phyloP scores from a whole-genome alignment of 768 basidiomycete species.

The Epithele typhae region DNA sequence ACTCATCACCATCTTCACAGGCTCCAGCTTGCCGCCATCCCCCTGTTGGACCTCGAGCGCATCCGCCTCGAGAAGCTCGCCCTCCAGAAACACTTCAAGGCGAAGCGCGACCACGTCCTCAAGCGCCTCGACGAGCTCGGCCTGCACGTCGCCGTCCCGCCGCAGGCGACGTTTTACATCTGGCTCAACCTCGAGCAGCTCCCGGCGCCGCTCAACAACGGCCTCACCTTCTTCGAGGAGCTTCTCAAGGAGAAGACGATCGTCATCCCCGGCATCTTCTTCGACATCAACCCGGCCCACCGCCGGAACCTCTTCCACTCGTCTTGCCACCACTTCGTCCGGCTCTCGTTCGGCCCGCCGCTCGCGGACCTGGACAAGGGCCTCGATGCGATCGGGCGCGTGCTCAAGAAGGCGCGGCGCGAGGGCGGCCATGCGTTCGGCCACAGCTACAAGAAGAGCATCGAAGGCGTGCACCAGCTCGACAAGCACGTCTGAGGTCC shows the following conservation, averaged over 20 bases:
- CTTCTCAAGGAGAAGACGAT: conserved; percentile 87
- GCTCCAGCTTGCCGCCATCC: conserved; percentile 84
- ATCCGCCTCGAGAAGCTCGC: conserved; percentile 76
- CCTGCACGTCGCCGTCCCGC: conserved; percentile 73
- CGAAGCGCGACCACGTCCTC: conserved; percentile 88
- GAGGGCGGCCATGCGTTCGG: conserved; percentile 61
- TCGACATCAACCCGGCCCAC: conserved; percentile 77
- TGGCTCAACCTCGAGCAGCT: conserved; percentile 86
- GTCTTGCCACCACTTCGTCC: conserved; percentile 86
- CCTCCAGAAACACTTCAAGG: conserved; percentile 86
- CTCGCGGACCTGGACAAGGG: conserved; percentile 77
- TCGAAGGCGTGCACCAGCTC: conserved; percentile 31
- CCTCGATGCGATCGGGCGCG: conserved; percentile 79
- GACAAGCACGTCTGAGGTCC: conserved; percentile 9
- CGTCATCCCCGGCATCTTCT: conserved; percentile 89
- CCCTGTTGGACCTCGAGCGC: conserved; percentile 68
- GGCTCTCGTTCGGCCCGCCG: conserved; percentile 83
- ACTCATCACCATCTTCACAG: conserved; percentile 28
- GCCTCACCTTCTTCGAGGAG: conserved; percentile 95
- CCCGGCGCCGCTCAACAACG: conserved; percentile 81
- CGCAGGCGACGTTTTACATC: conserved; percentile 86
- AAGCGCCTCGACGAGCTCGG: conserved; percentile 73
- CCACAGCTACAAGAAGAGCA: conserved; percentile 63
- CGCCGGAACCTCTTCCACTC: conserved; percentile 87
- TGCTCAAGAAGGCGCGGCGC: conserved; percentile 66